Percentiles rank a stretch among this genome's conserved stretches.
Conservation (phyloP, 345 rosid species). For the Lepidium didymum region DNA sequence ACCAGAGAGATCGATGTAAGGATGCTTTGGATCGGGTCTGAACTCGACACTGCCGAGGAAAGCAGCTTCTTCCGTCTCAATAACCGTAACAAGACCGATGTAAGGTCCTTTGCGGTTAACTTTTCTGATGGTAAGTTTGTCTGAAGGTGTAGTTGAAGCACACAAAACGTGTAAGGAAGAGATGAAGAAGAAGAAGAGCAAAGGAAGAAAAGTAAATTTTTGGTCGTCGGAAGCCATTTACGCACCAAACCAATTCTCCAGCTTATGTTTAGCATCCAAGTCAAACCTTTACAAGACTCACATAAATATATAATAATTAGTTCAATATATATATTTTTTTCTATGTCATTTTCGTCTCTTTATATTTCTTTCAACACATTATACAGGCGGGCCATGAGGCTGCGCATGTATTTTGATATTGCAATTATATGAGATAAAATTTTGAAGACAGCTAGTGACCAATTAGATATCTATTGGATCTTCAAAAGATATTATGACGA, state of each 20-base stretch:
- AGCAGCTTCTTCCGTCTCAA: conserved; percentile 37
- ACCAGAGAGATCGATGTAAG: conserved; percentile 48
- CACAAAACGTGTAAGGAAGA: neutral
- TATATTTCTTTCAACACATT: no score
- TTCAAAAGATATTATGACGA: no score
- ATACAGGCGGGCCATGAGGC: no score
- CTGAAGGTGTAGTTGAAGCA: conserved; percentile 15
- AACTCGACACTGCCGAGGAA: conserved; percentile 31
- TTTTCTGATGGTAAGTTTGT: conserved; percentile 13
- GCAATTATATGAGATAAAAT: no score
- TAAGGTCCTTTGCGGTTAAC: conserved; percentile 40
- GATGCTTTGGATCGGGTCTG: conserved; percentile 24
- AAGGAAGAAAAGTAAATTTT: neutral
- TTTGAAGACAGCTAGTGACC: no score
- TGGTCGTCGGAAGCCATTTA: neutral
- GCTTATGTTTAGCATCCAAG: neutral
- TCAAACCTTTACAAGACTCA: neutral
- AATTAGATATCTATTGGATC: no score
- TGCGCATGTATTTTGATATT: no score
- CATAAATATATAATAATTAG: no score
- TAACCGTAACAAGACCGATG: conserved; percentile 42
- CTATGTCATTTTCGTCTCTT: no score
- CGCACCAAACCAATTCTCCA: neutral
- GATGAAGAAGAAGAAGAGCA: neutral
- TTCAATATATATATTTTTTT: no score